phyloP scores from a whole-genome alignment of 2,329 filamentous ascomycete species.

The Penicillium sp. region DNA sequence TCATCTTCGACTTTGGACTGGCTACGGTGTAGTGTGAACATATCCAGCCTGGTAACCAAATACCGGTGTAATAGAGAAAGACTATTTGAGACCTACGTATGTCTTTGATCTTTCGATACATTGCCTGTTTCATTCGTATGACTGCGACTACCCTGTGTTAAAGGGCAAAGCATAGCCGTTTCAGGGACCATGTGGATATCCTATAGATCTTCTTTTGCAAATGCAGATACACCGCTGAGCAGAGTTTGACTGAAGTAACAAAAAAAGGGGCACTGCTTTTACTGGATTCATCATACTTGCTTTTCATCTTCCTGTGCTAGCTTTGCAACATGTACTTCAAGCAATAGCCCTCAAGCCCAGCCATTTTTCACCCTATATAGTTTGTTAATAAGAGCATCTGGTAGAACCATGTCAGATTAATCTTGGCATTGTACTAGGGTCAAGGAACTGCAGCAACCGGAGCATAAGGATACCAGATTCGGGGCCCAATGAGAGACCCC shows the following conservation, averaged over 20 bases:
- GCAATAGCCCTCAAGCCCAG: neutral
- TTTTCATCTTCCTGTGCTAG: no score
- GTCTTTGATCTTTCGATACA: conserved; percentile 32
- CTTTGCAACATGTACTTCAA: no score
- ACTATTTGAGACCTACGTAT: conserved; percentile 18
- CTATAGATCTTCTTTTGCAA: conserved; percentile 16
- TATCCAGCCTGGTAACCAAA: conserved; percentile 2
- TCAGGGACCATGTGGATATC: conserved; percentile 34
- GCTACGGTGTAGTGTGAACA: conserved; percentile 17
- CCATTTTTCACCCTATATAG: neutral
- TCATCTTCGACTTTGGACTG: conserved; percentile 24
- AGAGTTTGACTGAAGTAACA: no score
- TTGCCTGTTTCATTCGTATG: conserved; percentile 31
- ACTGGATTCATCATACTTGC: no score
- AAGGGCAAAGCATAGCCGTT: conserved; percentile 26
- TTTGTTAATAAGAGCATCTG: neutral
- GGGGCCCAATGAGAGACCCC: conserved; percentile 24
- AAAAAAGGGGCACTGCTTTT: no score
- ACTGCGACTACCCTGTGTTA: conserved; percentile 31
- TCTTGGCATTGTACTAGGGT: conserved; percentile 16
- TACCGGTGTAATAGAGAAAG: neutral
- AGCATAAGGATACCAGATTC: conserved; percentile 22
- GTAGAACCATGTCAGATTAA: conserved; percentile 3
- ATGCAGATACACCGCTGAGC: conserved; percentile 1
- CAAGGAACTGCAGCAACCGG: conserved; percentile 21